Conservation (phyloP, 1,284 basidiomycete species). For the Ganoderma lingzhi region DNA sequence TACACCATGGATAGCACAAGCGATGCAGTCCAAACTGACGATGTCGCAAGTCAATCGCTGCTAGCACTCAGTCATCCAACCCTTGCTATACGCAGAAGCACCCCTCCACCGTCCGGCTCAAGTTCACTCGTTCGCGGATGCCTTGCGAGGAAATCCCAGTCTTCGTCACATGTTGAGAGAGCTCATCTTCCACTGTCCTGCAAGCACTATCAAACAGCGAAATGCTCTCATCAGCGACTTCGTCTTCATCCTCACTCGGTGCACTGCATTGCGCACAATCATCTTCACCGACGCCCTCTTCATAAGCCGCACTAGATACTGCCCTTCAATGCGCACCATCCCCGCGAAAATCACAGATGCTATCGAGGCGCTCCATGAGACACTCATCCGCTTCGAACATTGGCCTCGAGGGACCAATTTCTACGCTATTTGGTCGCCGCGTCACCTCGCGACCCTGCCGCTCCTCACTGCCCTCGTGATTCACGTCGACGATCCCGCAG, state of each 20-base stretch:
- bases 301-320: constrained; percentile 7
- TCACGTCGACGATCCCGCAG: constrained; percentile 21
- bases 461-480: constrained; percentile 17
- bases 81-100: constrained; percentile 20
- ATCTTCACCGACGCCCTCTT: constrained; percentile 23
- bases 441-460: constrained; percentile 4
- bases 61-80: constrained; percentile 11
- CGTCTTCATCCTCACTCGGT: constrained; percentile 16
- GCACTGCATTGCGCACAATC: constrained; percentile 12
- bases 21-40: background rate
- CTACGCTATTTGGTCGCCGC: constrained; percentile 16
- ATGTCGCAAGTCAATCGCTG: constrained; percentile 17
- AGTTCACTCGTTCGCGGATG: constrained; percentile 9
- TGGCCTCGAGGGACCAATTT: constrained; percentile 5
- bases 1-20: constrained; percentile 6
- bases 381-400: constrained; percentile 19
- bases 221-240: constrained; percentile 9
- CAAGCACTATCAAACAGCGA: constrained; percentile 1
- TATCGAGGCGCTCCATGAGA: background rate
- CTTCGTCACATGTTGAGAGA: constrained; percentile 16
- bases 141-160: constrained; percentile 11
- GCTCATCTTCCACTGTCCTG: constrained; percentile 22
- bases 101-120: constrained; percentile 16
- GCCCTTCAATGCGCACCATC: background rate
- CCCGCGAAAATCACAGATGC: constrained; percentile 5